Conservation (phyloP, 106 monocot species). For the Apostasia ramifera region DNA sequence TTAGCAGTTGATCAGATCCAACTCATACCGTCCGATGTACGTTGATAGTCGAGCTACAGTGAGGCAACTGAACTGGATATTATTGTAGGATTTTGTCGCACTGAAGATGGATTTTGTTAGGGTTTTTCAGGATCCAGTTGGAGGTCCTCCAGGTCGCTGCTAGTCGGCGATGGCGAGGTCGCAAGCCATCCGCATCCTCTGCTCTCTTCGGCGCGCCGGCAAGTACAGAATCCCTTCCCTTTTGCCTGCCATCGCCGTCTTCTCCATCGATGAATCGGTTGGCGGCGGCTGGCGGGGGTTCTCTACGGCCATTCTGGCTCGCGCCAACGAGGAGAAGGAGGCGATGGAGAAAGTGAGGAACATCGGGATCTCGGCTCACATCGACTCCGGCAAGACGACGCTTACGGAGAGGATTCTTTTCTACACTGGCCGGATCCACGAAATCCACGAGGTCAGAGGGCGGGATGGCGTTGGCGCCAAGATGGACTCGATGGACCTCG, state of each 20-base stretch:
- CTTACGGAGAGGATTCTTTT: slow-evolving; percentile 87
- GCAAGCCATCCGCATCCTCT: slow-evolving; percentile 38
- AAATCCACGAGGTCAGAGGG: slow-evolving; percentile 96
- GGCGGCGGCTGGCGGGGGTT: slow-evolving; percentile 10
- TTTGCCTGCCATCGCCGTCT: slow-evolving; percentile 16
- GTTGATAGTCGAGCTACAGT: no score
- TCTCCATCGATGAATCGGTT: slow-evolving; percentile 17
- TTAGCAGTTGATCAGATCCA: no score
- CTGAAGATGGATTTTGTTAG: not conserved
- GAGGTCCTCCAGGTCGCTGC: not conserved
- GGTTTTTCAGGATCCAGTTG: slow-evolving; percentile 1
- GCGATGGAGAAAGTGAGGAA: slow-evolving; percentile 80
- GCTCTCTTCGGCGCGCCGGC: slow-evolving; percentile 21
- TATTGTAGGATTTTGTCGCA: no score
- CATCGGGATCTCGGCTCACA: slow-evolving; percentile 97
- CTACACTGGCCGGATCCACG: slow-evolving; percentile 95
- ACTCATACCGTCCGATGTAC: no score
- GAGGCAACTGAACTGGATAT: no score
- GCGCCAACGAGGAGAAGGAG: slow-evolving; percentile 67
- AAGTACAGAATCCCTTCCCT: not conserved
- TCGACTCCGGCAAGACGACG: slow-evolving; percentile 98
- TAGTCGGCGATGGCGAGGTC: slow-evolving; percentile 43
- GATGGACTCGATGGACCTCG: slow-evolving; percentile 99
- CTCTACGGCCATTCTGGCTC: slow-evolving; percentile 32
- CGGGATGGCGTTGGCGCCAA: slow-evolving; percentile 94